Evolutionary conservation across 495 filamentous ascomycete genomes (phyloP), one percentile per base, ranked within the genome.

Genomic region (Neurospora hispaniola): DNA sequence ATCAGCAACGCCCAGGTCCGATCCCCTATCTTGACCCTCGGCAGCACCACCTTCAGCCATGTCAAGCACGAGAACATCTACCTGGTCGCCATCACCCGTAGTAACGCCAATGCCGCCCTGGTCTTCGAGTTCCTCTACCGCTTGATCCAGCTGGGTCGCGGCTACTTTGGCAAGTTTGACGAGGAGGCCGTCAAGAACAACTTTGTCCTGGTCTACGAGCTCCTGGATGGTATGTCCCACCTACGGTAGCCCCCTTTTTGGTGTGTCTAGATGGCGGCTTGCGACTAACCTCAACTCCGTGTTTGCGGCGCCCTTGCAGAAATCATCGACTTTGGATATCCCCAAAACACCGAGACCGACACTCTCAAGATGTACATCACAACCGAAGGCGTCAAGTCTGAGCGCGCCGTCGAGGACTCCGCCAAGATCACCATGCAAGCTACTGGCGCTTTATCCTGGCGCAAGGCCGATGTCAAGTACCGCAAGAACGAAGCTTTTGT

Each of bases 361-460:
- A 99, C 96, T 20, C 87, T 99, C 73, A 99, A 98, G 85, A 98
- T 98, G 95, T 98, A 99, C 85, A 99, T 99, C 83, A 99, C 96
- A 16, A 98, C 96, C 69, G 96, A 99, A 84, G 96, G 96, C 62
- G 96, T 99, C 84, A 97, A 97, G 82, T 96, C 94, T 38, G 94
- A 97, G 82, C 90, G 95, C 71, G 90, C 92, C 70, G 90, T 93
- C 85, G 92, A 94, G 79, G 94, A 98, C 81, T 96, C 94, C 23
- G 94, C 94, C 75, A 92, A 92, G 76, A 99, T 99, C 81, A 99
- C 96, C 35, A 97, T 97, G 94, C 96, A 99, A 87, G 96, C 96
- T 11, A 99, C 96, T 1, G 96, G 96, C 23, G 96, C 96, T 5
- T 86, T 97, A 20, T 98, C 96, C 43, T 99, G 96, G 96, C 90